Evolutionary conservation across 495 filamentous ascomycete genomes (phyloP), one percentile per base, ranked within the genome.

Genomic region (Jackrogersella minutella): DNA sequence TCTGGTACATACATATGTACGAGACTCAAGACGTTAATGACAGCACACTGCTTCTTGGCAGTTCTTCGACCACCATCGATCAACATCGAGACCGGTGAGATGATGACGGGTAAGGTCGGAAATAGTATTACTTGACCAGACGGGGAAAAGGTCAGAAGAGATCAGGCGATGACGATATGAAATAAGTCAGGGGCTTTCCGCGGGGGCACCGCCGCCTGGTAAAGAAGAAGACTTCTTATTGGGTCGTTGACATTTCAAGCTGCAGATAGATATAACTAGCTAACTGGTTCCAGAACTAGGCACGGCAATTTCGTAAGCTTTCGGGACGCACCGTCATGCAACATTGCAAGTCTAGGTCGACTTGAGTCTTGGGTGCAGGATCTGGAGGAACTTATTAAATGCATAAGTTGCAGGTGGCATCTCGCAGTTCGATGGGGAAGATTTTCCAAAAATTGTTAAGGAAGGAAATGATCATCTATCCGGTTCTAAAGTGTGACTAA

Each of bases 11-110:
- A 4, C 21, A n/a, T 49, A 49, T 26, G 46, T 34, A 36, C 26
- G 13, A 22, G 24, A 37, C 47, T 69, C 51, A 21, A 57, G 43
- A 61, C 56, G 56, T 14, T 36, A 21, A 40, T 69, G 55, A 69
- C 66, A 69, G 37, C 61, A 61, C 66, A 65, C 55, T 31, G 13
- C 26, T 49, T 41, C 56, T 60, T 69, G 66, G 66, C 61, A 39
- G 51, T 24, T 5, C 41, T n/a, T 64, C 50, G 39, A 64, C 64
- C 56, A 40, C 21, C 33, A 58, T 53, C 56, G 3, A 30, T 30
- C 26, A n/a, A n/a, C 7, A 3, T 30, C 26, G 3, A 3, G 36
- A 58, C 50, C 56, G 56, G 61, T 53, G 56, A 64, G 61, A 69
- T 21, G 61, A 69, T 21, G 37, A 6, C 58, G 54, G 46, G 49